Conservation (phyloP, 495 filamentous ascomycete species). For the Endocarpon pusillum region DNA sequence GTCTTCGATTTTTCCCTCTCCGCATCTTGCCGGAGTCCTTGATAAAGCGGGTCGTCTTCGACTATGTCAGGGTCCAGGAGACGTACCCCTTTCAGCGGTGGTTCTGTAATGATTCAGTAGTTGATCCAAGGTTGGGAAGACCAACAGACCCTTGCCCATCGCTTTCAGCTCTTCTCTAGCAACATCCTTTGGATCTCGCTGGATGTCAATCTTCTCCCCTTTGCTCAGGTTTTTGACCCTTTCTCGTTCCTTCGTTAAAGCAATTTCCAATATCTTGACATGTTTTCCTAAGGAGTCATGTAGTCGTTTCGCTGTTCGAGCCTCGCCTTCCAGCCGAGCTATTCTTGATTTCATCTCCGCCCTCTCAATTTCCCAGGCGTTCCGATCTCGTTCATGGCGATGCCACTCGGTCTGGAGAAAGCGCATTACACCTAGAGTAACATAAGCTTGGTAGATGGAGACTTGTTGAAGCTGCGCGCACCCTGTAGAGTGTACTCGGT, state of each 20-base stretch:
- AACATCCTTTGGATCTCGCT: conserved; percentile 25
- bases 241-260: conserved; percentile 60
- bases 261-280: conserved; percentile 76
- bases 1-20: conserved; percentile 33
- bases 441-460: conserved; percentile 1
- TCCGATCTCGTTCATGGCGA: conserved; percentile 90
- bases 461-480: conserved; percentile 14
- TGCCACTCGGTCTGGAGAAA: conserved; percentile 99
- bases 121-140: not conserved
- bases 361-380: conserved; percentile 96
- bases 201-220: conserved; percentile 31
- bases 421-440: conserved; percentile 76
- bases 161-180: conserved; percentile 24
- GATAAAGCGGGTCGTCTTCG: conserved; percentile 35
- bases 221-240: conserved; percentile 28
- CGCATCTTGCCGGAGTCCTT: conserved; percentile 38
- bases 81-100: conserved; percentile 23
- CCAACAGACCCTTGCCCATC: conserved; percentile 21
- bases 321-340: conserved; percentile 82
- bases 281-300: conserved; percentile 81
- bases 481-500: conserved; percentile 99
- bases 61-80: conserved; percentile 24
- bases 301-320: conserved; percentile 64
- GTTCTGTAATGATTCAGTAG: conserved; percentile 5
- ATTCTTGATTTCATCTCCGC: conserved; percentile 99